These are phyloP conservation scores for Daldinia bambusicola DNA, from an alignment of 495 filamentous ascomycete genomes.

Conservation along the genomic window DNA sequence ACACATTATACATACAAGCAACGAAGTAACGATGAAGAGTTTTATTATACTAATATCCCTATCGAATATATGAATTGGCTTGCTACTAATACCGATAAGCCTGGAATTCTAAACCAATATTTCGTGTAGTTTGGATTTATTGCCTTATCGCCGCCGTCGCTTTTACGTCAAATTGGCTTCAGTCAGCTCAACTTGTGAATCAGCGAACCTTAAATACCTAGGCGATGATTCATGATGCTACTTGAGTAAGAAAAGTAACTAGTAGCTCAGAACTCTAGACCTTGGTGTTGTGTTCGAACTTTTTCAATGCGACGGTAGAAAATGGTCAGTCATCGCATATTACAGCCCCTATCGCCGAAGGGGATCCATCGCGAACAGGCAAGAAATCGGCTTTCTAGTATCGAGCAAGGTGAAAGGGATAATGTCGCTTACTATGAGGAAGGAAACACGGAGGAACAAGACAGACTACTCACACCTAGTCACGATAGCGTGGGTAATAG, in stretches of 20 bases:
- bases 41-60: background rate
- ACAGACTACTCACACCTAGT: slow-evolving; percentile 13
- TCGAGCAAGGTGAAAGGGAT: background rate
- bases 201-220: slow-evolving; percentile 6
- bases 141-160: slow-evolving; percentile 19
- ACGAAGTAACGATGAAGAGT: background rate
- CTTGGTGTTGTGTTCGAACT: background rate
- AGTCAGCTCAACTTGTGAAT: slow-evolving; percentile 11
- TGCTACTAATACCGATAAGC: slow-evolving; percentile 11
- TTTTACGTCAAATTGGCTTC: slow-evolving; percentile 1
- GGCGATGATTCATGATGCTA: slow-evolving; percentile 6
- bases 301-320: slow-evolving; percentile 18
- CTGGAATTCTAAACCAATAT: too few relatives aligned
- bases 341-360: slow-evolving; percentile 31
- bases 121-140: slow-evolving; percentile 15
- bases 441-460: slow-evolving; percentile 7
- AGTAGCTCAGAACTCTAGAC: background rate
- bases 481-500: slow-evolving; percentile 1
- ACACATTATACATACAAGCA: background rate
- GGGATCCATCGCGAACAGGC: slow-evolving; percentile 11
- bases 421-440: background rate
- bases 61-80: slow-evolving; percentile 3
- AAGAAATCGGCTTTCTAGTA: slow-evolving; percentile 1
- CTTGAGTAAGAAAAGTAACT: background rate
- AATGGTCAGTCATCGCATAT: slow-evolving; percentile 23